phyloP scores from a whole-genome alignment of 2,329 filamentous ascomycete species.

The Aspergillus flavus region DNA sequence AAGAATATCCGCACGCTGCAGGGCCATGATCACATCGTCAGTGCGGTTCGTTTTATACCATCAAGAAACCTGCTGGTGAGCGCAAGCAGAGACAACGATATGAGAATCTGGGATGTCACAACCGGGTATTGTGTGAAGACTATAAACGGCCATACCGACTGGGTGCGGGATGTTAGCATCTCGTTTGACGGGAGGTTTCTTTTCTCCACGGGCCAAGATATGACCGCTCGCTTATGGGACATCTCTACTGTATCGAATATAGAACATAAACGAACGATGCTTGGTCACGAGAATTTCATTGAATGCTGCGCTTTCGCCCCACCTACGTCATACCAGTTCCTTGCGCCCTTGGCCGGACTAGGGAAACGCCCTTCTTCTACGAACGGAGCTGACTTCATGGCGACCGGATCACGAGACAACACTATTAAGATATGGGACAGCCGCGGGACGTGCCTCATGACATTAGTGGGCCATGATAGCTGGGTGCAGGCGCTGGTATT shows the following conservation, averaged over 20 bases:
- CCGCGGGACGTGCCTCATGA: constrained; percentile 79
- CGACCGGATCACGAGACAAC: constrained; percentile 86
- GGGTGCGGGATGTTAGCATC: constrained; percentile 86
- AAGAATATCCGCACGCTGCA: constrained; percentile 91
- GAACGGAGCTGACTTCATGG: constrained; percentile 79
- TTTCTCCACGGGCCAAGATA: constrained; percentile 80
- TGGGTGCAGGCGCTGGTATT: constrained; percentile 86
- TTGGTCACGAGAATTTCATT: constrained; percentile 81
- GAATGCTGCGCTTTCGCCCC: constrained; percentile 86
- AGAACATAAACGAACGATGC: constrained; percentile 74
- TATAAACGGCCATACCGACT: constrained; percentile 80
- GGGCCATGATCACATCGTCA: constrained; percentile 91
- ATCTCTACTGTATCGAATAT: constrained; percentile 59
- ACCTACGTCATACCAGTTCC: constrained; percentile 69
- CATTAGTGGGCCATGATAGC: constrained; percentile 84
- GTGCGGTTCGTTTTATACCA: constrained; percentile 83
- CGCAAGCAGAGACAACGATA: constrained; percentile 79
- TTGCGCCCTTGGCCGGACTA: constrained; percentile 74
- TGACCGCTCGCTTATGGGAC: constrained; percentile 83
- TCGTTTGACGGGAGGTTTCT: constrained; percentile 83
- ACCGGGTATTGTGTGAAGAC: constrained; percentile 93
- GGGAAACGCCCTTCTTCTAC: constrained; percentile 72
- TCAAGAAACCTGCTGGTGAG: constrained; percentile 84
- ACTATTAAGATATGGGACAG: constrained; percentile 85
- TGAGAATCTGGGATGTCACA: constrained; percentile 89